Evolutionary conservation across 2,329 filamentous ascomycete species (phyloP), one percentile per base, ranked within the genome.

Genomic region (Scortechinia acanthostroma): DNA sequence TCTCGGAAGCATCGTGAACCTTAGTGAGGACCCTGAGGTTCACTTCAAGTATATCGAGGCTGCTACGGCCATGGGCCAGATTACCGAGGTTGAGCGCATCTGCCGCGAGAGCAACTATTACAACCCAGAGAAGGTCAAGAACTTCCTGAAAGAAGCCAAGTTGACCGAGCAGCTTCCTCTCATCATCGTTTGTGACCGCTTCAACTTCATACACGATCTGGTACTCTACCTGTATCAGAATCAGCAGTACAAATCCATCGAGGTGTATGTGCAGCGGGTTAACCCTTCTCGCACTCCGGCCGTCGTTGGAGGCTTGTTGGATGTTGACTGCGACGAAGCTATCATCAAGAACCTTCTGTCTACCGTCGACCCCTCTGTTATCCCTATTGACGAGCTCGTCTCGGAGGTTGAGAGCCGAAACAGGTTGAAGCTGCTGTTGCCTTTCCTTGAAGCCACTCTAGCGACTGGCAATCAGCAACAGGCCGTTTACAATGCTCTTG

Each of bases 11-110:
- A 94, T 98, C 54, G 91, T 98, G 66, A 98, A 98, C 63, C 74
- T 98, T 42, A 95, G 88, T 47, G 89, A 97, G 63, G 93, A 97
- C 56, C 77, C 86, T 19, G 93, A 98, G 60, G 93, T 98, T 22
- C 87, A 93, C 61, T 98, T 96, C 82, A 98, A 98, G 75, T 98
- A 98, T 66, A 95, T 98, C 48, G 91, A 98, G 68, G 90, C 93
- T 46, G 93, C 94, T 22, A 95, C 91, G 20, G 87, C 83, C 59
- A 94, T 95, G 80, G 83, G 85, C 22, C 91, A 98, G 66, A 80
- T 95, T 58, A 91, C 88, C 53, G 93, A 98, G 60, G 93, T 98
- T 17, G 91, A 98, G 74, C 87, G 93, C 45, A 91, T 98, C 58
- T 97, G 91, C 71, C 83, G 94, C 49, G 93, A 98, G 64, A 94